Evolutionary conservation across 371 early-diverging fungal genomes (phyloP), one percentile per base, ranked within the genome.

Genomic region (Apophysomyces trapeziformis): DNA sequence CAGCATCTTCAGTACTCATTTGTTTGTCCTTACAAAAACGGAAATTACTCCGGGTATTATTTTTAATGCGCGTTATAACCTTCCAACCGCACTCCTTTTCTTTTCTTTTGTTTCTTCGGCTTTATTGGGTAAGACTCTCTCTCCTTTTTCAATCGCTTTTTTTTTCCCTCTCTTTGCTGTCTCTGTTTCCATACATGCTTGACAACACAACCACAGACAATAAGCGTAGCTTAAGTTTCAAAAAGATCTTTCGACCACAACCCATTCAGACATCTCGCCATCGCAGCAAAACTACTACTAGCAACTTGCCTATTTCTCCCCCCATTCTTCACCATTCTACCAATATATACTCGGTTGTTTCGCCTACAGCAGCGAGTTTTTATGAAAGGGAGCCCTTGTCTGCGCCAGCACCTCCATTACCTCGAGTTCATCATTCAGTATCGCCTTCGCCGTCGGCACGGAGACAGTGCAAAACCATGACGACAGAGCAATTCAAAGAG

Each of bases 221-320:
- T 35, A 58, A 56, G 57, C 67, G 61, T 26, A 45, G 59, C 9
- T 35, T 60, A 50, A 63, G 68, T 21, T 63, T 68, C 41, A 68
- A 68, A 57, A 58, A 63, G 38, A 62, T 68, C 43, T 63, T 68
- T 60, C 47, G 63, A 43, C 54, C 54, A 21, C 54, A 50, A 26
- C 54, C 54, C 54, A 50, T 50, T 21, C 54, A 50, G 21, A 50
- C 54, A 4, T 26, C 54, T 50, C 54, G 54, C 61, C 60, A 46
- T 41, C 59, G 45, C 43, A 68, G 14, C 50, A 57, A 46, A 21
- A 36, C 36, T 21, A 54, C n/a, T 26, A 58, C 47, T 36, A 39
- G 11, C 62, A 58, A 38, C 16, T 13, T 68, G 47, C 58, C 63
- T 5, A 68, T 68, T 39, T 68, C 68, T 41, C 68, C 68, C 3